Conservation (phyloP, 352 stramenopile genomes). For the Globisporangium iwayamae region DNA sequence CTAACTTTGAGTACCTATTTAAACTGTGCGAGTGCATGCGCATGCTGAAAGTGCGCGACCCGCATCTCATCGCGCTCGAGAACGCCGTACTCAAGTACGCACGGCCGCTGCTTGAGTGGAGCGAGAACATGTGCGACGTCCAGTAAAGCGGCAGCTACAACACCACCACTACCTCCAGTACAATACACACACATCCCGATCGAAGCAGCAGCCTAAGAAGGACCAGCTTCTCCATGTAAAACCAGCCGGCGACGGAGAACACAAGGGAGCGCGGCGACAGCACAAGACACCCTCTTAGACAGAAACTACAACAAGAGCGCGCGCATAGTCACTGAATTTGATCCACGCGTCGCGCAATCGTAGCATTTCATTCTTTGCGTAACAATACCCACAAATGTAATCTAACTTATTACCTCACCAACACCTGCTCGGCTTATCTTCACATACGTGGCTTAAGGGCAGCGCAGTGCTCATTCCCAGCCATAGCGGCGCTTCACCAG, state of each 20-base stretch:
- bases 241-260: neutral
- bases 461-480: neutral
- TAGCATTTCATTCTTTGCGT: neutral
- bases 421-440: too few species aligned
- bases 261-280: neutral
- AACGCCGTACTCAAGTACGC: conserved; percentile 55
- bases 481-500: too few species aligned
- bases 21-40: conserved; percentile 82
- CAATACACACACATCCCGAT: neutral
- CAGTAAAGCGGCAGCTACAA: neutral
- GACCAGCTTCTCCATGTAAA: conserved; percentile 4
- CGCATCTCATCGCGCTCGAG: conserved; percentile 73
- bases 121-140: conserved; percentile 7
- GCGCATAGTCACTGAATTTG: conserved; percentile 6
- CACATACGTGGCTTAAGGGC: too few species aligned
- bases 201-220: neutral
- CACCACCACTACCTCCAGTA: conserved; percentile 1
- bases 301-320: conserved; percentile 3
- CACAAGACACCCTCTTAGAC: neutral
- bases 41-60: conserved; percentile 65
- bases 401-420: conserved; percentile 3
- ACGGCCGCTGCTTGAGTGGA: conserved; percentile 3
- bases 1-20: conserved; percentile 87
- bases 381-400: neutral
- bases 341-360: neutral